Base-by-base conservation (phyloP, 306 rosid species). In the Cercis canadensis region DNA sequence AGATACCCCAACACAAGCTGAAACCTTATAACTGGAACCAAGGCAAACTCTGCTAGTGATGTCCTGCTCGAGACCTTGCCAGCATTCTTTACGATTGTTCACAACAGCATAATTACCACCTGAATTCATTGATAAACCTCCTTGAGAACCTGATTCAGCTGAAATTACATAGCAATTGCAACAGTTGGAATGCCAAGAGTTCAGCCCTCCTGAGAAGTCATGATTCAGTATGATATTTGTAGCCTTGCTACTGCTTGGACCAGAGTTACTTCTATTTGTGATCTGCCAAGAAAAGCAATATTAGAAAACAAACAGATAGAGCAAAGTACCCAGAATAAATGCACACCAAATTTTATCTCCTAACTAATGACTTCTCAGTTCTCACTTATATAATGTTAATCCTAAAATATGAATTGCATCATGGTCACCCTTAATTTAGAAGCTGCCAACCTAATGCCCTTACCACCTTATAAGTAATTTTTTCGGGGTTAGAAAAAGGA, bases 41-140 rank as follows among this genome's bases (percentile, higher is more conserved):
- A 49, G 56, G 31, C 86, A 82, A 75, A 95, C 60, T 45, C 74
- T 71, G 37, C 59, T 46, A 4, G 97, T 95, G 66, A 95, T 89
- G 45, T 91, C 96, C 81, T 91, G 99, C 81, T 87, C 99, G 63
- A 86, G 85, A 33, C 99, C 99, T 76, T 95, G 99, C 99, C 99
- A 95, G 75, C 90, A 70, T 82, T 91, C 96, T 19, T 77, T 85
- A 29, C 97, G 87, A 55, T 89, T 59, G 0, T 83, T 75, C 17
- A 88, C 90, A 77, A 91, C 92, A 37, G 84, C 96, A 75, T 83
- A 83, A 45, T 74, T 85, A 36, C 74, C 69, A 19, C 47, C 66
- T 2, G 60, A 65, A 46, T 49, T 75, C 56, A 56, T 61, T 15
- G 75, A 67, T 37, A 43, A 19, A 53, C 72, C 90, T 40, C 76